Evolutionary conservation across 306 rosid species (phyloP), one percentile per base, ranked within the genome.

Genomic region (Quillaja saponaria): DNA sequence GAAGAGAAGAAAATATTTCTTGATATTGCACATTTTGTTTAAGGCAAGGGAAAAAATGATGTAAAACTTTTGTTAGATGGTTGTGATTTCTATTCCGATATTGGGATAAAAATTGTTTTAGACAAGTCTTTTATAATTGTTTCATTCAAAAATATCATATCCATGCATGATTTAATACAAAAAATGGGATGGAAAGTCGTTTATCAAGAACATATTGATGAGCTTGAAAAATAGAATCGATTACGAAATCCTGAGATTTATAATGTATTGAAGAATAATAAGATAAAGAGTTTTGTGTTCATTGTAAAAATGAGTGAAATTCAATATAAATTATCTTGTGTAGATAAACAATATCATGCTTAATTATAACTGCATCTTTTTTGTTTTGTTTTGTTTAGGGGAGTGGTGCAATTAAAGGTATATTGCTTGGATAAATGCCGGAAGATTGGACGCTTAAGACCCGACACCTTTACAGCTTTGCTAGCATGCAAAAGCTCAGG

Each of bases 151-250:
- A 7, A 55, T 0, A 28, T 2, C 4, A 13, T 62, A 16, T 48
- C 34, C 16, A 75, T 77, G 78, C 85, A 77, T 57, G 75, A 69
- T 49, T 41, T 65, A 10, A 34, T 81, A 31, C 75, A 76, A 34
- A 45, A 51, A 56, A 55, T 61, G 35, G 82, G 66, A 18, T 19
- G 54, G 42, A 49, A 20, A 1, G 65, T 74, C 28, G 61, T 57
- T 74, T 69, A 49, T 0, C 16, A 28, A 47, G 74, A 67, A 48
- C 67, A 65, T 0, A 4, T 35, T 13, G 13, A 67, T 7, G 2
- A 67, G 6, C 61, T 34, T n/a, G 52, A 47, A 2, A 25, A 38
- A 13, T 66, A 3, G 2, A 55, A 42, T 41, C 61, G 51, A 9
- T 0, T 75, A 4, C 3, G 20, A 31, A 25, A 67, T 62, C 8